Base-by-base conservation (phyloP, 306 rosid species). In the Clitoria ternatea region DNA sequence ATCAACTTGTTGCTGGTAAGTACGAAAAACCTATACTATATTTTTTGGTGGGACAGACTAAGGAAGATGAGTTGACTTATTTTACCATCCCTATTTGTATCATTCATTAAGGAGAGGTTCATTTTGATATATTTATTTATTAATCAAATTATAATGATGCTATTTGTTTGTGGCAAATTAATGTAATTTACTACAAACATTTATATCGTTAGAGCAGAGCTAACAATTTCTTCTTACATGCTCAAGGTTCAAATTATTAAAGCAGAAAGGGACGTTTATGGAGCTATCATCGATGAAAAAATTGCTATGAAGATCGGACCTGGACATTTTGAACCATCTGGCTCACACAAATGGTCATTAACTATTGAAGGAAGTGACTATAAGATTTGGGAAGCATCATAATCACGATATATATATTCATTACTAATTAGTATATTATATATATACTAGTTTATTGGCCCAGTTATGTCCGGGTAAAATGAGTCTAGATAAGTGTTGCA, bases 261-360 rank as follows among this genome's bases (percentile, higher is more conserved):
- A 79, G 88, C 88, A 2, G 88, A 86, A 64, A 77, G 81, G 85
- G 89, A 92, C 70, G 95, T 92, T 33, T 92, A 92, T 43, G 96
- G 90, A 1, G 95, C 98, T 61, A 78, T 80, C 73, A 32, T 92
- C 8, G 95, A 88, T 27, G 79, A 83, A 40, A 86, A 76, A 36
- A 74, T 92, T 20, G 88, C 86, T 3, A 56, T 92, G 82, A 92
- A 92, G 87, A 89, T 92, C 7, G 98, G 96, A 71, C 98, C 95
- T 9, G 98, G 98, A 43, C 65, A 83, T 71, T 92, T 77, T 72
- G 89, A 92, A 62, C 95, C 98, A 20, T 83, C 79, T 36, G 83
- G 66, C 43, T 52, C 79, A 49, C 60, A 68, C 15, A 73, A 40
- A 54, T 92, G 98, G 98, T 75, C 89, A 49, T 20, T 53, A 60